Evolutionary conservation across 371 early-diverging fungal genomes (phyloP).

Genomic region (Quaeritorhiza haematococci): DNA sequence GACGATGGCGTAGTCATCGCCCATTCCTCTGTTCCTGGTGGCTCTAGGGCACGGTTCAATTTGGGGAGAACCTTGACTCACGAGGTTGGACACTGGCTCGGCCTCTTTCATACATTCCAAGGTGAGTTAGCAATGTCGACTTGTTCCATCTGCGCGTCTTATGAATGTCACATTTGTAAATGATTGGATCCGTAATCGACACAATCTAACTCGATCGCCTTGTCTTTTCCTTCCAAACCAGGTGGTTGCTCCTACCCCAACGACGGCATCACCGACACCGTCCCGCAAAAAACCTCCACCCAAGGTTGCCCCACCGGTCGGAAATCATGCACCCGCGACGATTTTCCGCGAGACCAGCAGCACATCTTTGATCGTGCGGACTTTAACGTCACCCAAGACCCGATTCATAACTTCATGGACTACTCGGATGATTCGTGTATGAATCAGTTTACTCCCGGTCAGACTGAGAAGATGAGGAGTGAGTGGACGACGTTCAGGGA

Average conservation of each 20-base stretch:
- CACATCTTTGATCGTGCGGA: no score
- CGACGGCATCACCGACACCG: constrained; percentile 14
- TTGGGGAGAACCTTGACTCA: constrained; percentile 15
- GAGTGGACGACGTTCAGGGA: no score
- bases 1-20: constrained; percentile 16
- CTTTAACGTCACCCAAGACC: constrained; percentile 5
- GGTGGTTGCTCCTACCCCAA: constrained; percentile 9
- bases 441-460: constrained; percentile 12
- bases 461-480: no score
- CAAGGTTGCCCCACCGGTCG: constrained; percentile 8
- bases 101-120: constrained; percentile 18
- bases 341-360: no score
- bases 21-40: constrained; percentile 7
- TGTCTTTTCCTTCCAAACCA: no score
- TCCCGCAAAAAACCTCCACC: constrained; percentile 4
- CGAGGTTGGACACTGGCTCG: constrained; percentile 20
- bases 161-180: no score
- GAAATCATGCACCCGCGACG: constrained; percentile 6
- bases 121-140: constrained; percentile 11
- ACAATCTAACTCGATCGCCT: no score
- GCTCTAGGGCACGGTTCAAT: constrained; percentile 4
- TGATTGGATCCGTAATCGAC: no score
- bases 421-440: constrained; percentile 15
- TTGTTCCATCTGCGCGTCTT: no score
- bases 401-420: constrained; percentile 16